Evolutionary conservation across 495 filamentous ascomycete genomes (phyloP), one percentile per base, ranked within the genome.

Genomic region (Diplogelasinospora grovesii): DNA sequence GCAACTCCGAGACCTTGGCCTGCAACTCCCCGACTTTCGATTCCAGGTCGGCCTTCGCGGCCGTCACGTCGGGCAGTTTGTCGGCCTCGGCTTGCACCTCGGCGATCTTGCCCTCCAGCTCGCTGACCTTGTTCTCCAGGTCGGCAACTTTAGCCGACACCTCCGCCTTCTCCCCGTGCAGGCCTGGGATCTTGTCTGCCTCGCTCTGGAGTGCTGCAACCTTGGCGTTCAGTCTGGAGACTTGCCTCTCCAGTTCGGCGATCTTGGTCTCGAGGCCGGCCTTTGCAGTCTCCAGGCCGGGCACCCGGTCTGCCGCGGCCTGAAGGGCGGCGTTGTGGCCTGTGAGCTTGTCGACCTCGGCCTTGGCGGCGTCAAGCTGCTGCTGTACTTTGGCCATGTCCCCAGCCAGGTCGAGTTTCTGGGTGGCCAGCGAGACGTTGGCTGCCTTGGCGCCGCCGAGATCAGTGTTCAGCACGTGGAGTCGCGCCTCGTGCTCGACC

Each of bases 41-140:
- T 36, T 54, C 42, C 23, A 63, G 54, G 11, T 39, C 26, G 1
- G 55, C 39, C 39, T 62, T 71, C 32, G 57, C 54, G 22, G 50
- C 48, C 21, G 45, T 42, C 18, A 69, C 54, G 7, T 44, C 16
- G 9, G 53, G 39, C 6, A 60, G 48, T 30, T 59, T 61, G 40
- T 60, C 57, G 16, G 63, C 53, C 26, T 65, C 64, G 18, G 48
- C 53, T 27, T 63, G 57, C 14, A 62, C 49, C n/a, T 49, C 50
- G 23, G 54, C 41, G 18, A 54, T 23, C 41, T 55, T 52, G 5
- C 52, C 35, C 36, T 63, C 59, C 9, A 61, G 49, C 27, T 47
- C 56, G 1, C 43, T 38, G 8, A 30, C 37, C 29, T 43, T 47
- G 23, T 18, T 38, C 20, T 57, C 45, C 25, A 69, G 53, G 8